Base-by-base conservation (phyloP, 371 early-diverging fungal genomes). In the Lichtheimia ramosa region DNA sequence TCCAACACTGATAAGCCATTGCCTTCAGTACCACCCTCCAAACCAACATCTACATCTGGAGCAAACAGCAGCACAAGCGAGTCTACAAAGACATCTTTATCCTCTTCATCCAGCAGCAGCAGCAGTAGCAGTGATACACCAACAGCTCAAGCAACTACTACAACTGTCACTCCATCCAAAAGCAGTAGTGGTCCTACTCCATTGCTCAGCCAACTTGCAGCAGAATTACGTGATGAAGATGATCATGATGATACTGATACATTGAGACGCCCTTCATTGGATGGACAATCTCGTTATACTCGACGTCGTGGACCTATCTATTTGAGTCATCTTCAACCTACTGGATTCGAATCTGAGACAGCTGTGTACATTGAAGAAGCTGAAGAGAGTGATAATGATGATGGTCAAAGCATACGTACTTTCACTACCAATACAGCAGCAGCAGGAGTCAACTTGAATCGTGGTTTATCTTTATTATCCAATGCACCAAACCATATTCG, bases 171-270 rank as follows among this genome's bases (percentile, higher is more conserved):
- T 18, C 6, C 46, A 46, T n/a, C 46, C 16, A 46, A 46, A 46
- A 46, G 7, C 5, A 7, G 46, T 46, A 7, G 5, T 28, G 7
- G 28, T 5, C 8, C 8, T 34, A 6, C 34, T 46, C 46, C n/a
- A 18, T 46, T 46, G 21, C 46, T 46, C 3, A 73, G 74, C 25
- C 60, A 70, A 12, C 72, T 81, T 68, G 81, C 75, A 7, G 68
- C 73, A 43, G 69, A 73, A 13, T 51, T 81, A 2, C 56, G 75
- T 14, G 52, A 58, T 4, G 74, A 75, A 12, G 56, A 34, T 39
- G 48, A 59, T 2, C 49, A 62, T 8, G 43, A 55, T 2, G 34
- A 34, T 34, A 34, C 34, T 2, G 34, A 34, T 4, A 34, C 34
- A 34, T 1, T 34, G 34, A 34, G 34, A 34, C 34, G 34, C 10